Base-by-base conservation (phyloP, 768 basidiomycete species). In the Daedalea quercina region DNA sequence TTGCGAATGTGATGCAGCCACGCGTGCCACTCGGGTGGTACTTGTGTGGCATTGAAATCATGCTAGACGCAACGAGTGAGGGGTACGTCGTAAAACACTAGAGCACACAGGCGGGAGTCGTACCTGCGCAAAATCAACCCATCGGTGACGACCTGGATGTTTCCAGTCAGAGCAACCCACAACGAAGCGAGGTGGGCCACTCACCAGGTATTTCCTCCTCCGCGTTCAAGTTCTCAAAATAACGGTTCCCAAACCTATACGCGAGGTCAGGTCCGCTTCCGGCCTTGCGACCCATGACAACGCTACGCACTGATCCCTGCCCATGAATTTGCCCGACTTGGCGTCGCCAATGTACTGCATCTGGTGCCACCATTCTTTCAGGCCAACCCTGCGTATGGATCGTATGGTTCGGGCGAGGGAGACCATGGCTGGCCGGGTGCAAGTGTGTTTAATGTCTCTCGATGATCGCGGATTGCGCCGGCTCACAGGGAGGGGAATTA, bases 11-110 rank as follows among this genome's bases (percentile, higher is more conserved):
- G 93, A 9, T 79, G 77, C 34, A 97, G 71, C 94, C 94, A 98
- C 3, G 94, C 84, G 72, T 96, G 95, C 95, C 95, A 97, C 70
- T 95, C 94, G 0, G 94, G 81, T 15, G 93, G 90, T 33, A 96
- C 85, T 74, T 99, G 95, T 0, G 90, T 79, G n/a, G 90, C 91
- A 63, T 97, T 87, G 70, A 77, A 85, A 56, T 93, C 81, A 64
- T 94, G 90, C 81, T 90, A 52, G 13, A 49, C 1, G 31, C 28
- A 26, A n/a, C n/a, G 19, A 34, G 15, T 15, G 31, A 47, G 17
- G 37, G n/a, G n/a, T 12, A 37, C 1, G n/a, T 33, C 45, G 22
- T 25, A 25, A 22, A 22, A 40, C 8, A 45, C 17, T 50, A 20
- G 23, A 12, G 11, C 22, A 22, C 47, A 34, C 28, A 49, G 31